Evolutionary conservation across 2,329 filamentous ascomycete species (phyloP).

Genomic region (Ciborinia camelliae): DNA sequence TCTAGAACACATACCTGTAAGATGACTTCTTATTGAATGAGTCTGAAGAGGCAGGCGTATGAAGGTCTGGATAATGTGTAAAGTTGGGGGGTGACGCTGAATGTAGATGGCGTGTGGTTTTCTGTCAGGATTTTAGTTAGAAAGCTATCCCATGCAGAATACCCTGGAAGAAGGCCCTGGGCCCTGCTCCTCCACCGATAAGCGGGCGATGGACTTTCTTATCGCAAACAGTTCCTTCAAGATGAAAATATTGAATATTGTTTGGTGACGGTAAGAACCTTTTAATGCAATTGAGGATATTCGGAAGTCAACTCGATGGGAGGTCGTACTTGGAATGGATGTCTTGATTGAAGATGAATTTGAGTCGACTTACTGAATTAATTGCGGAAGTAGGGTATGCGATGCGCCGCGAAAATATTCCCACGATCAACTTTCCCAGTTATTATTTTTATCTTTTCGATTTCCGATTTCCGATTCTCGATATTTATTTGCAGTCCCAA

Average conservation of each 20-base stretch:
- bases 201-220: conserved; percentile 3
- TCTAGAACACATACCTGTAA: conserved; percentile 28
- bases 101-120: conserved; percentile 8
- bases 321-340: not conserved
- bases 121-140: conserved; percentile 25
- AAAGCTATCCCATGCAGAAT: conserved; percentile 11
- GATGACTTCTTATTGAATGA: conserved; percentile 10
- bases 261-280: not conserved
- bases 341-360: not conserved
- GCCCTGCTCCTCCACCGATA: conserved; percentile 6
- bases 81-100: not conserved
- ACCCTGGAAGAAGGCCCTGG: not conserved
- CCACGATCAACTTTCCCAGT: not conserved
- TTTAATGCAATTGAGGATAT: not conserved
- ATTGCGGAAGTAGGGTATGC: not conserved
- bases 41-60: not conserved
- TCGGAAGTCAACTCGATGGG: not conserved
- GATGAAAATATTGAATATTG: not conserved
- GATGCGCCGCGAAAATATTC: not conserved
- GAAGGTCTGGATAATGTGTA: not conserved
- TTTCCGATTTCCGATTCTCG: not conserved
- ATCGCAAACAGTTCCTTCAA: not conserved
- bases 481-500: conserved; percentile 19
- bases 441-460: not conserved
- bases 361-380: conserved; percentile 3